Percentiles rank a stretch among this genome's conserved stretches.
Evolutionary conservation across 2,329 filamentous ascomycete genomes (phyloP).

Genomic region (Orbilia oligospora): DNA sequence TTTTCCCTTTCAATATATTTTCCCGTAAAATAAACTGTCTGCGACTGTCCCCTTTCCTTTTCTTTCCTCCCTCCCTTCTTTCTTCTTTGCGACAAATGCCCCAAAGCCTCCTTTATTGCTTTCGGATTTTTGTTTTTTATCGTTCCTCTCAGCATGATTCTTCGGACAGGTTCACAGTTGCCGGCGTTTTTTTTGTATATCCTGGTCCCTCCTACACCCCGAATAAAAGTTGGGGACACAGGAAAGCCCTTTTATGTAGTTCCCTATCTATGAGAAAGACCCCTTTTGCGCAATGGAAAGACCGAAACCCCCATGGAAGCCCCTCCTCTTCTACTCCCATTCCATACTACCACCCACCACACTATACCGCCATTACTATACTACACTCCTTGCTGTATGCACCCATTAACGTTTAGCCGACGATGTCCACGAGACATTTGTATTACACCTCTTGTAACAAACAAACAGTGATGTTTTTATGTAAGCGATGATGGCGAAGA

Average conservation of each 20-base stretch:
- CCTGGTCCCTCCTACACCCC: slow-evolving; percentile 34
- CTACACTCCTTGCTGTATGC: neutral
- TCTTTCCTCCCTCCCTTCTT: neutral
- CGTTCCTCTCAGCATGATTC: slow-evolving; percentile 45
- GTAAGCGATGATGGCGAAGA: slow-evolving; percentile 24
- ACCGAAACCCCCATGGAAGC: slow-evolving; percentile 9
- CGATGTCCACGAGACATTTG: slow-evolving; percentile 18
- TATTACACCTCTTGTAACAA: slow-evolving; percentile 40
- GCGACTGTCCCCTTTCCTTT: slow-evolving; percentile 11
- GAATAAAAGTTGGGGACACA: slow-evolving; percentile 49
- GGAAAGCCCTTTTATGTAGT: slow-evolving; percentile 55
- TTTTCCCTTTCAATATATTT: slow-evolving; percentile 39
- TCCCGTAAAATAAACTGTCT: slow-evolving; percentile 54
- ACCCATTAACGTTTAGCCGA: neutral
- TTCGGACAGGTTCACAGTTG: slow-evolving; percentile 58
- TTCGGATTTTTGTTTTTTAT: slow-evolving; percentile 28
- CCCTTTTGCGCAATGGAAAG: slow-evolving; percentile 18
- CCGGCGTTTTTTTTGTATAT: slow-evolving; percentile 59
- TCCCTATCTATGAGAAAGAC: slow-evolving; percentile 47
- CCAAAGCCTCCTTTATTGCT: neutral
- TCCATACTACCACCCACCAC: neutral
- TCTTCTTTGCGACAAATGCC: slow-evolving; percentile 11
- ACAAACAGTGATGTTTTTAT: slow-evolving; percentile 32
- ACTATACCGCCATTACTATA: neutral
- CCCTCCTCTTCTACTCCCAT: slow-evolving; percentile 11